These are phyloP conservation scores for Lithohypha guttulata DNA, from an alignment of 2,329 filamentous ascomycete species.

Conservation along the genomic window DNA sequence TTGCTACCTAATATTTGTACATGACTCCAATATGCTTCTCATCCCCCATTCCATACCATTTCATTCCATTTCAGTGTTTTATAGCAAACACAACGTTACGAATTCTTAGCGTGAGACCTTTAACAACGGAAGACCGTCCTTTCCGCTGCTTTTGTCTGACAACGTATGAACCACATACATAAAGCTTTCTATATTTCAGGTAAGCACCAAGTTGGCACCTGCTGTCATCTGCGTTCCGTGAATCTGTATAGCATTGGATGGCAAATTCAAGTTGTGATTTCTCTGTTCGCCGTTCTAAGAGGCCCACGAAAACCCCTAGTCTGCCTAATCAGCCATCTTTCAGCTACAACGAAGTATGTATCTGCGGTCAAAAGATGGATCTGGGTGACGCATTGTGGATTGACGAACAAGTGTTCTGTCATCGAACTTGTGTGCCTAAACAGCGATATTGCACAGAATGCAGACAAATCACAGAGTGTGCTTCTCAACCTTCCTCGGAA, in stretches of 20 bases:
- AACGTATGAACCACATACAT: no score
- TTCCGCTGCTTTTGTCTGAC: no score
- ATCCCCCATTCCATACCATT: no score
- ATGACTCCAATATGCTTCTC: no score
- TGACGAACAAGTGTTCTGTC: not conserved
- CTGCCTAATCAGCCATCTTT: conserved; percentile 2
- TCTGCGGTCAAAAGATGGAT: conserved; percentile 2
- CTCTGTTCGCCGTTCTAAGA: not conserved
- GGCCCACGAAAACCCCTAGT: not conserved
- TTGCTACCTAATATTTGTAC: no score
- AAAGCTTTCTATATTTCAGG: no score
- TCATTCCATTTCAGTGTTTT: no score
- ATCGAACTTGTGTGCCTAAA: not conserved
- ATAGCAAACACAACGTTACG: no score
- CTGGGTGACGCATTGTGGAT: not conserved
- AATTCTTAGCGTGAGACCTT: no score
- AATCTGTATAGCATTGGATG: not conserved
- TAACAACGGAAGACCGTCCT: no score
- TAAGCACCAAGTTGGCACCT: no score
- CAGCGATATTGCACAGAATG: conserved; percentile 5
- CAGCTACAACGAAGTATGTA: not conserved
- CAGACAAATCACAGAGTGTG: not conserved
- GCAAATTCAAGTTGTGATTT: not conserved
- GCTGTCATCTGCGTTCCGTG: no score
- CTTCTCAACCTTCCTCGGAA: not conserved